phyloP scores from a whole-genome alignment of 768 basidiomycete genomes.

The Suillus luteus region DNA sequence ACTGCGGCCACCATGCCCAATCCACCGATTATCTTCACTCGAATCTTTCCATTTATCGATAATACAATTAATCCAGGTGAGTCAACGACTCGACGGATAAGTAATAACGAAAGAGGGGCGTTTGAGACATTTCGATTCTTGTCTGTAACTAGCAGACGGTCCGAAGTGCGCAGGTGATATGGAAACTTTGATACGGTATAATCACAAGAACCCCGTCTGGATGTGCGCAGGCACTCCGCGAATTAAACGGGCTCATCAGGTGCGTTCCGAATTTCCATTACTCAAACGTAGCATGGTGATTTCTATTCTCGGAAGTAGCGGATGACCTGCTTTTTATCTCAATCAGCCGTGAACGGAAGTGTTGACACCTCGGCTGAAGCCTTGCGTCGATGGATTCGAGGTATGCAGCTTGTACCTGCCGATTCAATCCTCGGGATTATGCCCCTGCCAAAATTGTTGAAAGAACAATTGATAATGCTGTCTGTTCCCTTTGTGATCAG shows the following conservation, averaged over 20 bases:
- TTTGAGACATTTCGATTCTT: background rate
- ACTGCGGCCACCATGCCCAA: background rate
- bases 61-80: background rate
- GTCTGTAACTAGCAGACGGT: slow-evolving; percentile 27
- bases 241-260: slow-evolving; percentile 43
- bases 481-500: slow-evolving; percentile 44
- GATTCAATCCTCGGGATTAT: slow-evolving; percentile 25
- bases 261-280: slow-evolving; percentile 7
- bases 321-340: slow-evolving; percentile 45
- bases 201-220: slow-evolving; percentile 37
- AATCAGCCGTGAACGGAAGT: slow-evolving; percentile 43
- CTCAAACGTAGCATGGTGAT: background rate
- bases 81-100: background rate
- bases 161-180: slow-evolving; percentile 33
- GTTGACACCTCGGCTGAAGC: slow-evolving; percentile 43
- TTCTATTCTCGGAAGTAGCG: slow-evolving; percentile 28
- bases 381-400: slow-evolving; percentile 44
- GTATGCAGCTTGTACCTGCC: slow-evolving; percentile 41
- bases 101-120: background rate
- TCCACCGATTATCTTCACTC: background rate
- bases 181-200: slow-evolving; percentile 31
- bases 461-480: slow-evolving; percentile 19
- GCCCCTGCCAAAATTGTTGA: slow-evolving; percentile 16
- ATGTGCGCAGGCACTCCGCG: slow-evolving; percentile 29
- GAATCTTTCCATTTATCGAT: background rate